Base-by-base conservation (phyloP, 164 flowering plant species). In the Nelumbo lutea region DNA sequence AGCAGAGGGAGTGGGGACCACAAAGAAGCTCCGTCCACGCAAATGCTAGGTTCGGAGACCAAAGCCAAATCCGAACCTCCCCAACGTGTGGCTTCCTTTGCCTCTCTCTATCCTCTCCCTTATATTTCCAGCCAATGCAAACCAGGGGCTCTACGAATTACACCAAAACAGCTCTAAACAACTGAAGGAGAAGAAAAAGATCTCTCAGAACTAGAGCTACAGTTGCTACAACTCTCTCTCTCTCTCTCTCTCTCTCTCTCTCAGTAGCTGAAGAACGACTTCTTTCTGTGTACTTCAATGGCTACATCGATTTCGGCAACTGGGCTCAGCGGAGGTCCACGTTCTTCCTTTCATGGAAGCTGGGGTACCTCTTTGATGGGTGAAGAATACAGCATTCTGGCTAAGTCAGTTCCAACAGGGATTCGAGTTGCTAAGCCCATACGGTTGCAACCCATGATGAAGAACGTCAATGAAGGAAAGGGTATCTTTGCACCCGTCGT, bases 401-500 rank as follows among this genome's bases (percentile, higher is more conserved):
- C 59, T 1, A 78, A 70, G 69, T 69, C 85, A 38, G 83, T 71
- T 3, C 79, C 84, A 1, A 64, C 46, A 11, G 70, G 60, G 13
- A 87, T 87, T 50, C 72, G 81, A 65, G 80, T 84, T 1, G 81
- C 76, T 4, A 83, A 70, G 76, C 84, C 89, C 0, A 60, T 75
- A 2, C 70, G 90, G 59, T 50, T 62, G 2, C 75, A 51, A 53
- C 88, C 94, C 0, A 70, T 88, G 87, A 90, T 92, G 97, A 85
- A 79, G 83, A 95, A 95, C 66, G 86, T 90, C 3, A 95, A 92
- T 68, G 99, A 92, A 84, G 97, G 97, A 9, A 92, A 90, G 70
- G 99, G 99, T 1, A 4, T 95, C 3, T 90, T 95, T 64, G 97
- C 97, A 1, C 97, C 97, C 0, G 0, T 83, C 40, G 97, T 95